Evolutionary conservation across 768 basidiomycete genomes (phyloP), one percentile per base, ranked within the genome.

Genomic region (Lanmaoa rubissima): DNA sequence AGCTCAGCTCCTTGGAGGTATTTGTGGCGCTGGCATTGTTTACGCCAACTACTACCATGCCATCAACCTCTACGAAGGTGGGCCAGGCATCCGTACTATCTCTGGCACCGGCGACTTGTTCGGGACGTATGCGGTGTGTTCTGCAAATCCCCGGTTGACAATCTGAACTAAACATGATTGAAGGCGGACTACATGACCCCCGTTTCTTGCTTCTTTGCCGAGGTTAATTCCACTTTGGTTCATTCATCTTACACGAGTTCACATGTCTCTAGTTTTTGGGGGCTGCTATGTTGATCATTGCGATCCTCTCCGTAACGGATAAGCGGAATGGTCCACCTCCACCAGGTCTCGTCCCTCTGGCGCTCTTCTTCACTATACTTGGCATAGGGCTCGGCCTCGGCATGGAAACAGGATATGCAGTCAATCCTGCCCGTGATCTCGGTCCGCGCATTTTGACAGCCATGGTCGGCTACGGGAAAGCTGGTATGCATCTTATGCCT

Each of bases 401-500:
- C 12, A 81, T 83, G 78, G 75, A 88, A 61, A 88, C 87, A 5
- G 84, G 80, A 45, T 85, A 77, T 59, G 82, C 86, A 5, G 72
- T 88, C 50, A 88, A 88, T 61, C 87, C 87, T 40, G 85, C 87
- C 34, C 83, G 88, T 63, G 87, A 89, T 71, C 72, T 89, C 31
- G 87, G 88, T 6, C 87, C 87, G 2, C 78, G 87, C 10, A 61
- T 89, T 35, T 68, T 88, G 65, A 87, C 85, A 1, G 79, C 86
- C 6, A 87, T 88, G 83, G 86, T 79, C 8, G 88, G 87, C n/a
- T 90, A 87, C 61, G 87, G 87, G 21, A 70, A 11, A 44, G 68
- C 57, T 38, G 69, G 64, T 75, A 77, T 40, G 82, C 78, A 17
- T 81, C 74, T 48, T 26, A 11, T 46, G 11, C 42, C 13, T 36